These are phyloP conservation scores for Ustilago vetiveriae DNA, from an alignment of 1,284 basidiomycete species.

Conservation along the genomic window DNA sequence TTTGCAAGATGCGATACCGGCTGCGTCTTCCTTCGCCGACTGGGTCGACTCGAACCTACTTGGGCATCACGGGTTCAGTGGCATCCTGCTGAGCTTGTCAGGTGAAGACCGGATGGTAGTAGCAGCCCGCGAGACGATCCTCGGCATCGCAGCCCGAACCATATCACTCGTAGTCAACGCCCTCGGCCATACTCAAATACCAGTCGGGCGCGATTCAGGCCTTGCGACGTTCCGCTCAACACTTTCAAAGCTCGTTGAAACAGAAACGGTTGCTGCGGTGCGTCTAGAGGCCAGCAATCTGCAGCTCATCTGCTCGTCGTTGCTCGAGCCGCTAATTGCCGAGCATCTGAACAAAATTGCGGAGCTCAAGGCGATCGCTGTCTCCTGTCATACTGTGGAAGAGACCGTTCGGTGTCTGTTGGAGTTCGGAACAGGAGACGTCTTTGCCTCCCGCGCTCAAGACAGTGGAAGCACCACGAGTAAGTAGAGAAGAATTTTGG, in stretches of 20 bases:
- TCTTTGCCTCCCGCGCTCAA: neutral
- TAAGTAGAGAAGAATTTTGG: constrained; percentile 10
- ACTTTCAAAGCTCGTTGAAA: constrained; percentile 14
- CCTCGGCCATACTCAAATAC: too few relatives aligned
- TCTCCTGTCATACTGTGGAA: constrained; percentile 1
- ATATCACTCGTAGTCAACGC: constrained; percentile 12
- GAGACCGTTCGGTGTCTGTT: constrained; percentile 10
- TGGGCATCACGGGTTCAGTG: neutral
- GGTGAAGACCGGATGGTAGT: neutral
- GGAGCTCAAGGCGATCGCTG: constrained; percentile 3
- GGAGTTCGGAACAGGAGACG: constrained; percentile 9
- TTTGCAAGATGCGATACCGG: neutral
- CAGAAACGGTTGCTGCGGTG: constrained; percentile 10
- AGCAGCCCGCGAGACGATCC: constrained; percentile 5
- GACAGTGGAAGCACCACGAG: constrained; percentile 9
- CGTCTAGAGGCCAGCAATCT: constrained; percentile 20
- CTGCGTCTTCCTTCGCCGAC: neutral
- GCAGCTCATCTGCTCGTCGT: constrained; percentile 21
- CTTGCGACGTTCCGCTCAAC: constrained; percentile 4
- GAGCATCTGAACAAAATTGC: neutral
- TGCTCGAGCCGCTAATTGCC: neutral
- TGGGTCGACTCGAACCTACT: constrained; percentile 3
- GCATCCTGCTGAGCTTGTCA: neutral
- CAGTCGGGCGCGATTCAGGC: too few relatives aligned
- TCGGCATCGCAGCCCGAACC: constrained; percentile 10